Percentiles rank a stretch among this genome's conserved stretches.
phyloP scores from a whole-genome alignment of 148 eudicot species.

The Nyssa sinensis region DNA sequence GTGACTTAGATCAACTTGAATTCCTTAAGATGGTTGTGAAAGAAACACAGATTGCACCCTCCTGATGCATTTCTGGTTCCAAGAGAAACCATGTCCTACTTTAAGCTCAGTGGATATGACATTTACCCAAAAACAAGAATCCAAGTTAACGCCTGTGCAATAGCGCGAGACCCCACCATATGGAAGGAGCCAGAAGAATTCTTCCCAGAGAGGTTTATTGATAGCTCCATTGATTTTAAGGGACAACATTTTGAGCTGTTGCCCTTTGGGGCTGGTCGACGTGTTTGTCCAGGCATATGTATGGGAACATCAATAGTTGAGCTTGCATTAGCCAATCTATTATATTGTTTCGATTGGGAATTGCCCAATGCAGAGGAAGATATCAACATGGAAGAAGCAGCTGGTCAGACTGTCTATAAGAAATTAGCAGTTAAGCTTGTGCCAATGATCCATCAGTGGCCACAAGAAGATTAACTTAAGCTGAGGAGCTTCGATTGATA shows the following conservation, averaged over 20 bases:
- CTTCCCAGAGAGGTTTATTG: constrained; percentile 3
- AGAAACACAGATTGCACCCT: constrained; percentile 1
- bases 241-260: background rate
- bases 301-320: background rate
- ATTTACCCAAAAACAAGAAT: background rate
- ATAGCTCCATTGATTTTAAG: background rate
- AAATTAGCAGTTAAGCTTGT: background rate
- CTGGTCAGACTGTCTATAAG: background rate
- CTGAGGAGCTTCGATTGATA: no score
- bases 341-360: background rate
- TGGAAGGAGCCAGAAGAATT: background rate
- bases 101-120: background rate
- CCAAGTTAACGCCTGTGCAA: background rate
- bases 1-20: background rate
- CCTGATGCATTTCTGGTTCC: background rate
- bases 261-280: background rate
- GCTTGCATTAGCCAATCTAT: background rate
- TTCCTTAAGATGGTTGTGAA: constrained; percentile 1
- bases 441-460: background rate
- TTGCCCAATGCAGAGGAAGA: background rate
- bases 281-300: background rate
- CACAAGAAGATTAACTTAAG: background rate
- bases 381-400: background rate
- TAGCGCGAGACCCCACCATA: background rate
- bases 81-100: background rate